Percentiles rank a stretch among this genome's conserved stretches.
These are phyloP conservation scores for Hyaloscypha variabilis DNA, from an alignment of 495 filamentous ascomycete genomes.

Conservation along the genomic window DNA sequence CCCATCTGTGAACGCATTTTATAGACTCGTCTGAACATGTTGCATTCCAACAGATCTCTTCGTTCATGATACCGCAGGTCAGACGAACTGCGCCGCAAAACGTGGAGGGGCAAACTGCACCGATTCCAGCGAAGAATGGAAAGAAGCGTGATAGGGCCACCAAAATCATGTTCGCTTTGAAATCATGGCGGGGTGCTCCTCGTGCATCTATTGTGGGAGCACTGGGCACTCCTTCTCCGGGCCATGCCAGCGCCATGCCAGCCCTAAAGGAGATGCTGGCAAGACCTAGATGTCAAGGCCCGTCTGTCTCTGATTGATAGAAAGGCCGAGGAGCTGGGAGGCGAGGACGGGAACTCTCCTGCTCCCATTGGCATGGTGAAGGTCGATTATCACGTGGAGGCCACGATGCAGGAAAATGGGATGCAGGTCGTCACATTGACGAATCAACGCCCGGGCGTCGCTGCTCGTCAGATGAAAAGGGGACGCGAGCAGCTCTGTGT, in stretches of 20 bases:
- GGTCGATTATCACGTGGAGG: not conserved
- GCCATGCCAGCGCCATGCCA: too few species aligned
- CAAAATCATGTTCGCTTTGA: not conserved
- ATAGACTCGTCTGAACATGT: not conserved
- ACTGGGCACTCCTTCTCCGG: not conserved
- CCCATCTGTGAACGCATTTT: not conserved
- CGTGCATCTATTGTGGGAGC: not conserved
- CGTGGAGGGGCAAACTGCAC: not conserved
- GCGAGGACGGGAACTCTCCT: not conserved
- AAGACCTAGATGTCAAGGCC: not conserved
- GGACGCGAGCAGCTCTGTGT: not conserved
- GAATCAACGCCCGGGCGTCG: not conserved
- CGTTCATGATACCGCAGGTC: not conserved
- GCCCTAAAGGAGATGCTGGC: not conserved
- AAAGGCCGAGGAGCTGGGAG: not conserved
- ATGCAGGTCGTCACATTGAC: not conserved
- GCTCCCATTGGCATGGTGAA: not conserved
- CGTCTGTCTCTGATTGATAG: not conserved
- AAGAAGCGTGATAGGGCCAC: not conserved
- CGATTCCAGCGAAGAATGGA: not conserved
- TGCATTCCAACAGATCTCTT: not conserved
- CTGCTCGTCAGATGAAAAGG: not conserved
- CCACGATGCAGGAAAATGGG: not conserved
- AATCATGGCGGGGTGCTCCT: not conserved
- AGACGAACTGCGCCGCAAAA: constrained; percentile 1